Percentiles rank a stretch among this genome's conserved stretches.
These are phyloP conservation scores for Phytophthora pistaciae DNA, from an alignment of 352 stramenopile genomes.

Conservation along the genomic window DNA sequence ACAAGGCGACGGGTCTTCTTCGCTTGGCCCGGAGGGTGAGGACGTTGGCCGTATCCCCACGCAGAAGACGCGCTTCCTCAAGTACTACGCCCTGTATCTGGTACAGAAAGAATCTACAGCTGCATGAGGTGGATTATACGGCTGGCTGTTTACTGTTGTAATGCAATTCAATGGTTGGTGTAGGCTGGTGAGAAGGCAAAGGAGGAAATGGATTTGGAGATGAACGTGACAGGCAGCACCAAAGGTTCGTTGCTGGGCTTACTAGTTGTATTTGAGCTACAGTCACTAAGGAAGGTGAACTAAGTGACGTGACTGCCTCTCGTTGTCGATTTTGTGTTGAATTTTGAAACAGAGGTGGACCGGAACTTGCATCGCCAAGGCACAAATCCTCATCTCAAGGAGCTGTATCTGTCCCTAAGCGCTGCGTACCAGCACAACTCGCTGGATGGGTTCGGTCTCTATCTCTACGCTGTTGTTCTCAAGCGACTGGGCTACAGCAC, in stretches of 20 bases:
- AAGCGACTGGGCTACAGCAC: conserved; percentile 72
- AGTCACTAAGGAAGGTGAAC: not conserved
- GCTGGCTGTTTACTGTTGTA: not conserved
- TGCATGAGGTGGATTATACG: not conserved
- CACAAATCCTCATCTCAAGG: conserved; percentile 77
- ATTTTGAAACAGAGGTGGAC: conserved; percentile 36
- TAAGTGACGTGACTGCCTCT: not conserved
- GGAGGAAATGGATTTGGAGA: conserved; percentile 80
- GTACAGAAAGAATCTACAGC: conserved; percentile 28
- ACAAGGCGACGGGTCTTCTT: not conserved
- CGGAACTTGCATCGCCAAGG: conserved; percentile 51
- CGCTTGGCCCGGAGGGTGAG: not conserved
- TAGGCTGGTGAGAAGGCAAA: conserved; percentile 85
- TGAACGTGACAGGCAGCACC: conserved; percentile 64
- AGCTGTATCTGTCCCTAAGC: conserved; percentile 68
- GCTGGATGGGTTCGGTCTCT: conserved; percentile 82
- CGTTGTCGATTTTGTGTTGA: not conserved
- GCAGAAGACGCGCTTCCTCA: conserved; percentile 73
- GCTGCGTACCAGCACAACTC: conserved; percentile 53
- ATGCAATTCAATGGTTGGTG: not conserved
- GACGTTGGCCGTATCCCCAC: conserved; percentile 11
- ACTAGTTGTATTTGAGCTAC: not conserved
- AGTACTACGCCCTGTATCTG: conserved; percentile 81
- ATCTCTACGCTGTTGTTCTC: conserved; percentile 84
- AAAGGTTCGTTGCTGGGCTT: conserved; percentile 25